A percentile compares a stretch with the other conserved stretches of the same genome.
These are phyloP conservation scores for Candida sojae DNA, from an alignment of 1,139 yeast species.

Conservation along the genomic window DNA sequence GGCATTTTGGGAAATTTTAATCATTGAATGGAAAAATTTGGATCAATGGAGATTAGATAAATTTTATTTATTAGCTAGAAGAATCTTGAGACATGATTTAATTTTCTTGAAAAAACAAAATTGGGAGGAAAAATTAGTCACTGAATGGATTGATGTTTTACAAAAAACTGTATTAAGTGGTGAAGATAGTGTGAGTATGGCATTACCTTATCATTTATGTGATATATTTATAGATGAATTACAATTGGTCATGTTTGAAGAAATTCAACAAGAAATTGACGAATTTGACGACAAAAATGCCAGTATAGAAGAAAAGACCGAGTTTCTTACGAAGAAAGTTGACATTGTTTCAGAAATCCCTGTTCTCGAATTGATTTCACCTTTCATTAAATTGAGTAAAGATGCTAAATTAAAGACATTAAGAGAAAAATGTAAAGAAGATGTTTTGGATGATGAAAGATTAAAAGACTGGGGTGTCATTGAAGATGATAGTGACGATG, in stretches of 20 bases:
- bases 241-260: conserved; percentile 61
- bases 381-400: conserved; percentile 56
- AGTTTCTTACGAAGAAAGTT: conserved; percentile 23
- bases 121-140: conserved; percentile 59
- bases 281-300: conserved; percentile 28
- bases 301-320: conserved; percentile 26
- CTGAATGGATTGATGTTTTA: conserved; percentile 46
- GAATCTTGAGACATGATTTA: conserved; percentile 69
- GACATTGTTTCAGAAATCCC: conserved; percentile 52
- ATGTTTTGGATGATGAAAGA: conserved; percentile 65
- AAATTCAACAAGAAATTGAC: conserved; percentile 43
- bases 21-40: conserved; percentile 79
- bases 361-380: conserved; percentile 51
- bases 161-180: conserved; percentile 55
- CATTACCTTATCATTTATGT: conserved; percentile 80
- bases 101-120: conserved; percentile 51
- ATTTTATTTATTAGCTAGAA: conserved; percentile 76
- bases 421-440: conserved; percentile 64
- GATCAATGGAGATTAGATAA: conserved; percentile 91
- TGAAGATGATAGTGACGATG: conserved; percentile 26
- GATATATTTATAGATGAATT: conserved; percentile 87
- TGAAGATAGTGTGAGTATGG: conserved; percentile 62
- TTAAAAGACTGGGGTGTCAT: conserved; percentile 66
- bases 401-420: conserved; percentile 61
- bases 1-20: conserved; percentile 82